These are phyloP conservation scores for Hypericum perforatum DNA, from an alignment of 345 rosid genomes.

Conservation along the genomic window DNA sequence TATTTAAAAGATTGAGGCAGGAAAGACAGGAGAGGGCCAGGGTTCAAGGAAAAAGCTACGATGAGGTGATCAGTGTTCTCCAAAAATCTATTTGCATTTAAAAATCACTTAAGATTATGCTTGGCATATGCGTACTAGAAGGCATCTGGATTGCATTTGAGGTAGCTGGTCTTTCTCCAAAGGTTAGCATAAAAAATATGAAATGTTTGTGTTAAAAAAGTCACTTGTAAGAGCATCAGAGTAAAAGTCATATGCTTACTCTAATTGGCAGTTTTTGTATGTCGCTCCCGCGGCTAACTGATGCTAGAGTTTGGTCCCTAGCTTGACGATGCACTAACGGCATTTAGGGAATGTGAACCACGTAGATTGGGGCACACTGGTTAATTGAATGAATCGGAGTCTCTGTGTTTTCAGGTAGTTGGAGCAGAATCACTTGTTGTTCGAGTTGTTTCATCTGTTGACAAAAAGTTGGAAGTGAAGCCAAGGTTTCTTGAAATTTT, in stretches of 20 bases:
- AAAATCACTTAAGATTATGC: not conserved
- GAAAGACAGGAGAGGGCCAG: constrained; percentile 41
- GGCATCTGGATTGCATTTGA: too few species aligned
- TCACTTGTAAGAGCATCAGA: too few species aligned
- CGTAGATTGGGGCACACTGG: constrained; percentile 3
- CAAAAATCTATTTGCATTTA: not conserved
- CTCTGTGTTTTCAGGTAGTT: constrained; percentile 29
- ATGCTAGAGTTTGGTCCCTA: too few species aligned
- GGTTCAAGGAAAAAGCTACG: constrained; percentile 25
- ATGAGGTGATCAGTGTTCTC: constrained; percentile 31
- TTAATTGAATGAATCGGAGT: constrained; percentile 10
- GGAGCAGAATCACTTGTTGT: constrained; percentile 39
- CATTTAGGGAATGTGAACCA: constrained; percentile 9
- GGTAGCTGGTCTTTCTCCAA: too few species aligned
- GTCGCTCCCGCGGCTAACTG: too few species aligned
- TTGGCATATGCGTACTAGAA: not conserved
- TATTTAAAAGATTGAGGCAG: constrained; percentile 30
- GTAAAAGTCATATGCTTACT: too few species aligned
- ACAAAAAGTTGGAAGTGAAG: constrained; percentile 31
- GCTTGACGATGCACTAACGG: not conserved
- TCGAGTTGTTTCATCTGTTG: constrained; percentile 40
- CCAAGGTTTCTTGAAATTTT: constrained; percentile 26
- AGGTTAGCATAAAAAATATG: too few species aligned
- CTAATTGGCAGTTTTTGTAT: too few species aligned
- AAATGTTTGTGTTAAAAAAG: too few species aligned